A percentile compares a stretch with the other conserved stretches of the same genome.
phyloP scores from a whole-genome alignment of 805 yeast species.

The Pichia phayaonensis region DNA sequence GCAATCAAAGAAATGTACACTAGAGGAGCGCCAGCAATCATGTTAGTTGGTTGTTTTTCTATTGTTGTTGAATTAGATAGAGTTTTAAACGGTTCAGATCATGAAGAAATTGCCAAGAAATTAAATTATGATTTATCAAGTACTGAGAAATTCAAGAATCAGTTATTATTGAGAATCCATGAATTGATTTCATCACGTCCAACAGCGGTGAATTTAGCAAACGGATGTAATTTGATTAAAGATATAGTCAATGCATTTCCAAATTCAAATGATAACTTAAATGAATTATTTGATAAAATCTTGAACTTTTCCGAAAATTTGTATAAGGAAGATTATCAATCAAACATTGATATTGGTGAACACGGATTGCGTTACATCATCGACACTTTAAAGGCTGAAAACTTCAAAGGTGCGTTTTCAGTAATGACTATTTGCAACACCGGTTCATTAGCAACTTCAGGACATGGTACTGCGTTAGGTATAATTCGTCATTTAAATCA shows the following conservation, averaged over 20 bases:
- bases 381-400: constrained; percentile 36
- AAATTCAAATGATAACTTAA: constrained; percentile 17
- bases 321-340: constrained; percentile 69
- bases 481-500: constrained; percentile 67
- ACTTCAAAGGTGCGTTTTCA: constrained; percentile 59
- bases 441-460: constrained; percentile 94
- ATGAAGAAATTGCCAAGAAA: constrained; percentile 10
- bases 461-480: constrained; percentile 95
- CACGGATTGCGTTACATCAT: constrained; percentile 70
- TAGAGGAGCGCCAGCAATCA: constrained; percentile 98
- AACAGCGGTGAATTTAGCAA: constrained; percentile 87
- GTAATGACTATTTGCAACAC: constrained; percentile 93
- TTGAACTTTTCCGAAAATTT: constrained; percentile 43
- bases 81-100: constrained; percentile 22
- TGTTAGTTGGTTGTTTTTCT: constrained; percentile 85
- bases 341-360: constrained; percentile 70
- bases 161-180: constrained; percentile 44
- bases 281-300: constrained; percentile 27
- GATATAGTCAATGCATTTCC: constrained; percentile 9
- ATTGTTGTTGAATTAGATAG: constrained; percentile 61
- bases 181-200: constrained; percentile 76
- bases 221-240: constrained; percentile 55
- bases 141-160: constrained; percentile 27
- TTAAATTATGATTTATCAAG: constrained; percentile 21
- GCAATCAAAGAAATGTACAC: constrained; percentile 92